phyloP scores from a whole-genome alignment of 1,284 basidiomycete species.

The Trametes hirsuta region DNA sequence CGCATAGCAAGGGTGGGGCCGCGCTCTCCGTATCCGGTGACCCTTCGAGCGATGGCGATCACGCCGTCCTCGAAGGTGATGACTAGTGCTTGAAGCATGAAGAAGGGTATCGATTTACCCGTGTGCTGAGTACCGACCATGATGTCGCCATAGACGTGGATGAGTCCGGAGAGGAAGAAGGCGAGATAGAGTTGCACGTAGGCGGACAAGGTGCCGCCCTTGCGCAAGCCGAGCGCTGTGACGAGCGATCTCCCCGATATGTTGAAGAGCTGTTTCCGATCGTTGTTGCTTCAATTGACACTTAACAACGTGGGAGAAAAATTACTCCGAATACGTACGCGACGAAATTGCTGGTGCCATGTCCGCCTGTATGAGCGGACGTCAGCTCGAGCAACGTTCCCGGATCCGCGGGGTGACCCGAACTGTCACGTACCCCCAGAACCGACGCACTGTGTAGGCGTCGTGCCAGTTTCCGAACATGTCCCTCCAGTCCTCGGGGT shows the following conservation, averaged over 20 bases:
- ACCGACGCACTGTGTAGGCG: slow-evolving; percentile 37
- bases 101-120: background rate
- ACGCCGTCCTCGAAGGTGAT: slow-evolving; percentile 5
- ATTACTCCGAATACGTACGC: background rate
- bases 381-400: background rate
- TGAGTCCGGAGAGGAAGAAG: slow-evolving; percentile 37
- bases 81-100: background rate
- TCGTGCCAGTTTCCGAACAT: slow-evolving; percentile 37
- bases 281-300: background rate
- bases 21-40: background rate
- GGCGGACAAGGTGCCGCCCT: slow-evolving; percentile 29
- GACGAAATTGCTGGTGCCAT: slow-evolving; percentile 32
- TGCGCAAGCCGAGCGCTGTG: background rate
- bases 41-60: background rate
- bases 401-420: background rate
- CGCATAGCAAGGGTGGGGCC: background rate
- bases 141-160: slow-evolving; percentile 28
- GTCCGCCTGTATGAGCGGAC: slow-evolving; percentile 29
- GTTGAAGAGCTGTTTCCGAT: background rate
- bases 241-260: background rate
- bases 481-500: slow-evolving; percentile 37
- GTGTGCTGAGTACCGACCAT: background rate
- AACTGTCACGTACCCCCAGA: slow-evolving; percentile 40
- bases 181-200: slow-evolving; percentile 38
- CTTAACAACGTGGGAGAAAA: background rate